Base-by-base conservation (phyloP, 192 early-diverging fungal species). In the Gaertneriomyces sp. region DNA sequence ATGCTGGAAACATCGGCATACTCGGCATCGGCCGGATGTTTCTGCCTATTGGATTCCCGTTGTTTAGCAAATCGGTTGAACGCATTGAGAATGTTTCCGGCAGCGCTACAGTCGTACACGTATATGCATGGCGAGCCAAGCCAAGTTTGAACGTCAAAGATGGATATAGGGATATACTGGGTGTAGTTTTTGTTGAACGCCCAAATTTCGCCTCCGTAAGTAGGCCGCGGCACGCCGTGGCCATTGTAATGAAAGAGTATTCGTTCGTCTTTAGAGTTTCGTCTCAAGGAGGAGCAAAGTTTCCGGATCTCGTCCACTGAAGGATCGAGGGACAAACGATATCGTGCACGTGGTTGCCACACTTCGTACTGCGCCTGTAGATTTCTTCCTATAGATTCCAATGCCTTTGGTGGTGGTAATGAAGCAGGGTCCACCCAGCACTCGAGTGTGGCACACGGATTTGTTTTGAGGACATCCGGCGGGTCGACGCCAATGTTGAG, bases 161-260 rank as follows among this genome's bases (percentile, higher is more conserved):
- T 76, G 41, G 88, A 91, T 14, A 96, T 89, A 6, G 96, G 96
- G 61, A 99, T 93, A 79, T 99, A 99, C 81, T 99, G 96, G 42
- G 94, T 96, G 81, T 93, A 97, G 60, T 88, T 88, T 69, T 90
- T 91, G 81, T 99, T 97, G 68, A 99, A 99, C 43, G 94, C 95
- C 96, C 96, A 99, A 49, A 97, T 91, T 69, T 99, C 96, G 55
- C 96, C 96, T 63, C 90, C 91, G 11, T 80, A 72, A 10, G 95
- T 96, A 11, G 96, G 95, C 62, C 89, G 90, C 6, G 96, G 96
- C 14, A 99, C 96, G 39, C 96, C 96, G 60, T 97, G 96, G 14
- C 96, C 96, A 62, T 99, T 99, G 82, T 97, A 99, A 68, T 99
- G 93, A 58, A 99, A 97, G 46, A 99, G 74, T 50, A 97, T 85